phyloP scores from a whole-genome alignment of 2,329 filamentous ascomycete genomes.

The Fragosphaeria purpurea region DNA sequence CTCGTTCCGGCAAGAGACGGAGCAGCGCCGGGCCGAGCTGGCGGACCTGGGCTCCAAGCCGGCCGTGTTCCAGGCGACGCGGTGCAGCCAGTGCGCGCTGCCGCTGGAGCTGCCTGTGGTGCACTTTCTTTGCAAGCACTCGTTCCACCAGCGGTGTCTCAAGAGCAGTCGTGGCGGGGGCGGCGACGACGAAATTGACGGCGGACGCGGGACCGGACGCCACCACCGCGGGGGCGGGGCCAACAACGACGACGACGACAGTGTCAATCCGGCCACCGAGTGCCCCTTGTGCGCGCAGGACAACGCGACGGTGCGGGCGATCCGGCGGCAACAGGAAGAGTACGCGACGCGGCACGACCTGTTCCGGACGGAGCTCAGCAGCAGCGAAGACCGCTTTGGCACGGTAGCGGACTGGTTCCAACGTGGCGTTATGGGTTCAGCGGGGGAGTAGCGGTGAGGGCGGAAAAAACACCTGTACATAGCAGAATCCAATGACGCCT shows the following conservation, averaged over 20 bases:
- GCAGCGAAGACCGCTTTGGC: conserved; percentile 75
- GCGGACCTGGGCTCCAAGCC: conserved; percentile 68
- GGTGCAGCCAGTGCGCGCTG: conserved; percentile 73
- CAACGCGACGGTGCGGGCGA: conserved; percentile 81
- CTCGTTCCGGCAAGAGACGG: conserved; percentile 76
- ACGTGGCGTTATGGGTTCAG: conserved; percentile 69
- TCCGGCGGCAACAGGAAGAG: conserved; percentile 77
- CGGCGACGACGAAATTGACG: conserved; percentile 16
- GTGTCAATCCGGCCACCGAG: conserved; percentile 36
- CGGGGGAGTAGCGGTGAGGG: conserved; percentile 12
- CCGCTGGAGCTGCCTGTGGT: conserved; percentile 79
- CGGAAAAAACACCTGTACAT: neutral
- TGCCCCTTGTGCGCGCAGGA: conserved; percentile 78
- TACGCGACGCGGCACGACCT: conserved; percentile 79
- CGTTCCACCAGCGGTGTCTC: conserved; percentile 87
- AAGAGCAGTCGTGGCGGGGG: conserved; percentile 19
- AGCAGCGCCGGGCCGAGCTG: conserved; percentile 68
- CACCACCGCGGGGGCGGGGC: conserved; percentile 35
- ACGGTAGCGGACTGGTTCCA: conserved; percentile 94
- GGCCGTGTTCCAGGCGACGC: conserved; percentile 78
- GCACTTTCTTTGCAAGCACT: conserved; percentile 95
- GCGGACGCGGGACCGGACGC: conserved; percentile 18
- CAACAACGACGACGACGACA: neutral
- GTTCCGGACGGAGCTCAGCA: conserved; percentile 69
- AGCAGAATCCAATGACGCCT: neutral